Evolutionary conservation across 2,329 filamentous ascomycete species (phyloP), one percentile per base, ranked within the genome.

Genomic region (Metarhizium humberi): DNA sequence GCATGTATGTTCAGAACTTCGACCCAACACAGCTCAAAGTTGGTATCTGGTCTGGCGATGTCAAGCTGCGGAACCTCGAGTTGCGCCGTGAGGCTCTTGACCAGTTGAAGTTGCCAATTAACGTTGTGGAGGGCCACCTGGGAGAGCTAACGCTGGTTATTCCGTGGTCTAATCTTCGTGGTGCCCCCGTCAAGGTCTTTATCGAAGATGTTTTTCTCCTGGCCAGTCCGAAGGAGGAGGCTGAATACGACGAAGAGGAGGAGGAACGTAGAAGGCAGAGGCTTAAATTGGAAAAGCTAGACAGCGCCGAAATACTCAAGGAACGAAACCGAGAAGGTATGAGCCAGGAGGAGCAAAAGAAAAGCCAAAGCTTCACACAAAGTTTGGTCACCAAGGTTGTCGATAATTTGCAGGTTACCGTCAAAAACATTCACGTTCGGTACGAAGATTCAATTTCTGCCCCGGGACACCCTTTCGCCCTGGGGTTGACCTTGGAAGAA

Each of bases 1-100:
- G 94, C 80, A 96, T 97, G 88, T 99, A 99, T 73, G 92, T 99
- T 73, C 92, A 95, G 81, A 97, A 99, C 75, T 99, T 99, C 71
- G 94, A 99, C 73, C 90, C 94, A 54, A 88, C 90, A 66, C 94
- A 99, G 77, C 81, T 99, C 62, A 99, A 99, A 70, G 92, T 99
- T 60, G 94, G 95, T 60, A 99, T 99, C 66, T 99, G 92, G 94
- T 95, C 90, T 25, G 94, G 95, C 64, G 94, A 99, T 76, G 94
- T 99, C 66, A 96, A 95, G 75, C 80, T 99, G 49, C 86, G 86
- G 58, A 86, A 99, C 66, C 85, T 99, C 57, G 89, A 99, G 75
- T 81, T 99, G 50, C 90, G 92, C 55, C 84, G 89, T 56, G 94
- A 99, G 78, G 94, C 94, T 18, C 86, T 99, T 61, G 94, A 99